Conservation (phyloP, 768 basidiomycete genomes). For the Rhizopogon vesiculosus region DNA sequence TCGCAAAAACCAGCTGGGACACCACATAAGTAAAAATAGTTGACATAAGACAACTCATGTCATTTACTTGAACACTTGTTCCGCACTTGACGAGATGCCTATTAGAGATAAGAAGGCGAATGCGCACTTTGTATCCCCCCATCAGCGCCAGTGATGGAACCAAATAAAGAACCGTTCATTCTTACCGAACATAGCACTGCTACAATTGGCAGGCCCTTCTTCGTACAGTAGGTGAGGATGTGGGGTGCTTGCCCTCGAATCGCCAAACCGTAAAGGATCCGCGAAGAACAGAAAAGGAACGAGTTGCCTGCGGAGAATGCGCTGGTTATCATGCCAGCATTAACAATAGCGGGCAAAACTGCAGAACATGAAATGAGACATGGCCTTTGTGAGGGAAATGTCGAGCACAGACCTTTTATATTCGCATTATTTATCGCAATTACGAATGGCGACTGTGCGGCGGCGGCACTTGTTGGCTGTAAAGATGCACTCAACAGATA, state of each 20-base stretch:
- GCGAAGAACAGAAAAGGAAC: slow-evolving; percentile 48
- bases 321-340: slow-evolving; percentile 65
- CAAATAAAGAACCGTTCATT: slow-evolving; percentile 6
- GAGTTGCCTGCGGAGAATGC: slow-evolving; percentile 72
- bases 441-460: slow-evolving; percentile 75
- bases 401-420: slow-evolving; percentile 40
- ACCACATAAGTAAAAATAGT: background rate
- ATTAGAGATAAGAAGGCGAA: slow-evolving; percentile 55
- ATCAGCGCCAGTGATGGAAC: background rate
- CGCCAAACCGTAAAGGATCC: slow-evolving; percentile 39
- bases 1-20: slow-evolving; percentile 56
- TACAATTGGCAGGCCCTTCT: slow-evolving; percentile 41
- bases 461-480: slow-evolving; percentile 38
- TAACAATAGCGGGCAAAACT: slow-evolving; percentile 63
- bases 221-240: slow-evolving; percentile 42
- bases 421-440: slow-evolving; percentile 71
- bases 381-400: slow-evolving; percentile 4
- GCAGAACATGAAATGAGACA: background rate
- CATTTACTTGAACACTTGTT: slow-evolving; percentile 22
- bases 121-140: slow-evolving; percentile 20
- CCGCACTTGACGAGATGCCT: slow-evolving; percentile 50
- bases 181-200: slow-evolving; percentile 25
- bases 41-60: background rate
- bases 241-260: slow-evolving; percentile 44
- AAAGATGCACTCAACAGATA: slow-evolving; percentile 30